A percentile compares a stretch with the other conserved stretches of the same genome.
phyloP scores from a whole-genome alignment of 257 asterid genomes.

The Verbascum thapsus region DNA sequence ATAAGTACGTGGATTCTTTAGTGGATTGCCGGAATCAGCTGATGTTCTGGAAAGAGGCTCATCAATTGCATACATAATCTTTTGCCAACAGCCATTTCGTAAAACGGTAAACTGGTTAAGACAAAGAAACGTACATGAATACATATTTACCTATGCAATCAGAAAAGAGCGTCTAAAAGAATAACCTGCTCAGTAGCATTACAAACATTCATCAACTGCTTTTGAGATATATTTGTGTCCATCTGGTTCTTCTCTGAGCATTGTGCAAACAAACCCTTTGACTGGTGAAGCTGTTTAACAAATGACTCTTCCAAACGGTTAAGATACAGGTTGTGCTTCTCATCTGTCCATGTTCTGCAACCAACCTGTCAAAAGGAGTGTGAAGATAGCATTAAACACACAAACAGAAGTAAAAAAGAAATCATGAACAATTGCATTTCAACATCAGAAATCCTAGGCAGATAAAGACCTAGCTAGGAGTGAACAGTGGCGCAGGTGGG shows the following conservation, averaged over 20 bases:
- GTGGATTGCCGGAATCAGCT: constrained; percentile 36
- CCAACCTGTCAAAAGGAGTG: constrained; percentile 43
- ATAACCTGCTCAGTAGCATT: constrained; percentile 60
- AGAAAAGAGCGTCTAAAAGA: too few relatives aligned
- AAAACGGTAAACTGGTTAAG: constrained; percentile 39
- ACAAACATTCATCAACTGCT: constrained; percentile 26
- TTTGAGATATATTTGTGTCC: constrained; percentile 28
- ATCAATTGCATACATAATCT: constrained; percentile 33
- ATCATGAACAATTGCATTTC: too few relatives aligned
- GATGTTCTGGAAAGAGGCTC: constrained; percentile 33
- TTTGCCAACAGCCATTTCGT: constrained; percentile 40
- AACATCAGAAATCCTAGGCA: not conserved
- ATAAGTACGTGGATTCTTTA: constrained; percentile 29
- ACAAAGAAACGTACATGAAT: constrained; percentile 2
- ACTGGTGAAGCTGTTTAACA: constrained; percentile 57
- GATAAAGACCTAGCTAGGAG: not conserved
- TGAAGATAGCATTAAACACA: constrained; percentile 11
- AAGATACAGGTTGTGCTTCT: constrained; percentile 68
- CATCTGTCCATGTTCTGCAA: constrained; percentile 60
- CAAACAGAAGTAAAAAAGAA: not conserved
- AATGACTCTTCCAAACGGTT: constrained; percentile 69
- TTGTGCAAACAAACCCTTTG: constrained; percentile 41
- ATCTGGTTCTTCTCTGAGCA: constrained; percentile 39
- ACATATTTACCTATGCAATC: not conserved
- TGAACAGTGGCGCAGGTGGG: too few relatives aligned